Evolutionary conservation across 768 basidiomycete genomes (phyloP).

Genomic region (Lentinula sp.): DNA sequence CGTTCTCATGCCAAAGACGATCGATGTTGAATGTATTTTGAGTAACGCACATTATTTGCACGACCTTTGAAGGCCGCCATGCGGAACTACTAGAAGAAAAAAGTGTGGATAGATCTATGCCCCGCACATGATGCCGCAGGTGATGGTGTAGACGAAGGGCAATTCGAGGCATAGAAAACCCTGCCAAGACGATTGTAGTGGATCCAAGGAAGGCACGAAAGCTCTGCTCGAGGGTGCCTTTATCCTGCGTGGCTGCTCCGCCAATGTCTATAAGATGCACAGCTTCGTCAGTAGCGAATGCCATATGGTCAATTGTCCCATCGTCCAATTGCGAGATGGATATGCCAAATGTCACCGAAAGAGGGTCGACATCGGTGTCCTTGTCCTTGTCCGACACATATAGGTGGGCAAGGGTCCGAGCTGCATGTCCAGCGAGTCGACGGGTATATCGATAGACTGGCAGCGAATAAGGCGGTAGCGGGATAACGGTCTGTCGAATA

Average conservation of each 20-base stretch:
- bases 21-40: constrained; percentile 11
- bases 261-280: not conserved
- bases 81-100: constrained; percentile 15
- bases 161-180: constrained; percentile 29
- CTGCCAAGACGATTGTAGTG: constrained; percentile 19
- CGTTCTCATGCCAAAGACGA: constrained; percentile 22
- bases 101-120: constrained; percentile 31
- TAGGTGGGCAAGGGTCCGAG: not conserved
- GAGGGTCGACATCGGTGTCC: not conserved
- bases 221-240: constrained; percentile 4
- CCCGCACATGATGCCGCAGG: constrained; percentile 20
- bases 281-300: not conserved
- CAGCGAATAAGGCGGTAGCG: not conserved
- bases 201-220: constrained; percentile 13
- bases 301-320: not conserved
- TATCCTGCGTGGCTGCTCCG: not conserved
- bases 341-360: not conserved
- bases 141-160: constrained; percentile 25
- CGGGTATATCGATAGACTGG: not conserved
- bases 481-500: not conserved
- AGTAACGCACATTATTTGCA: constrained; percentile 2
- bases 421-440: not conserved
- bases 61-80: constrained; percentile 20
- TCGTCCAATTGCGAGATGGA: not conserved
- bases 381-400: not conserved